Conservation (phyloP, 108 stramenopile species). For the Cyclostephanos invisitatus region DNA sequence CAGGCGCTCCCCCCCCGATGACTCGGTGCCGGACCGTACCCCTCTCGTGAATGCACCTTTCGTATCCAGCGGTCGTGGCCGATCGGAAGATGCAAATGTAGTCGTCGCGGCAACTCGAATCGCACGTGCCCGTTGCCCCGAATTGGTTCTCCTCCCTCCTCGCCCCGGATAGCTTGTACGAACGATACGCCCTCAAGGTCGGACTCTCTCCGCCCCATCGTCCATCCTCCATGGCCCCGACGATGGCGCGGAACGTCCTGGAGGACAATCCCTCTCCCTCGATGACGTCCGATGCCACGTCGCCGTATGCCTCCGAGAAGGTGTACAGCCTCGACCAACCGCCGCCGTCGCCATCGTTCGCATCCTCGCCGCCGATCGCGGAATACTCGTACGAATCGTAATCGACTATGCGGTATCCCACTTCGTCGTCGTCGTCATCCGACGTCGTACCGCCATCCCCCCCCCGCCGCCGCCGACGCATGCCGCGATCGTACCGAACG, state of each 20-base stretch:
- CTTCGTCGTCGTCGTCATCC: neutral
- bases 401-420: constrained; percentile 27
- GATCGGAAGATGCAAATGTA: constrained; percentile 42
- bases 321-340: constrained; percentile 48
- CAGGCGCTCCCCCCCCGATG: neutral
- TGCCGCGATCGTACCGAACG: constrained; percentile 42
- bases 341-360: neutral
- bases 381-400: constrained; percentile 40
- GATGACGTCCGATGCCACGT: neutral
- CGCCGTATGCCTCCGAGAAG: constrained; percentile 42
- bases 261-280: constrained; percentile 40
- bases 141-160: constrained; percentile 9
- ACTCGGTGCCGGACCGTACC: neutral
- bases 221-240: constrained; percentile 33
- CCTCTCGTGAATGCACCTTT: constrained; percentile 20
- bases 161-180: constrained; percentile 29
- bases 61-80: constrained; percentile 25
- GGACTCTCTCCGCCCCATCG: constrained; percentile 23
- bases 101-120: constrained; percentile 35
- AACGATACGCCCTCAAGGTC: constrained; percentile 20
- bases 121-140: constrained; percentile 20
- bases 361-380: neutral
- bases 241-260: constrained; percentile 25
- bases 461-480: neutral
- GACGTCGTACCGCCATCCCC: neutral